Conservation (phyloP, 2,329 filamentous ascomycete species). For the Ceratocystis eucalypticola region DNA sequence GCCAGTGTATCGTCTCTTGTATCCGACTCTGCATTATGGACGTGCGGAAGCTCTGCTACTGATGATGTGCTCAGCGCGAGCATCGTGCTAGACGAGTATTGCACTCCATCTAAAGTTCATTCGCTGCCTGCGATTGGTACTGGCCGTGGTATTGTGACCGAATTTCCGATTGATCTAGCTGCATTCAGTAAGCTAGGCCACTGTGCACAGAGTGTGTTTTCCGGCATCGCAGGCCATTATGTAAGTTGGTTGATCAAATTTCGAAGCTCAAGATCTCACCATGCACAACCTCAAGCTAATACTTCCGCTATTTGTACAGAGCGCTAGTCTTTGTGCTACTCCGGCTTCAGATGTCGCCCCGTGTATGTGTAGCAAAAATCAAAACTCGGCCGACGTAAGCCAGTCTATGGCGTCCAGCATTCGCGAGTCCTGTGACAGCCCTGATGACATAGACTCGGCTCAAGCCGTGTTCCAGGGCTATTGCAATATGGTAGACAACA, state of each 20-base stretch:
- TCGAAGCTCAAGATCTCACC: neutral
- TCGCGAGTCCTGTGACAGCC: conserved; percentile 33
- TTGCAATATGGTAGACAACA: conserved; percentile 38
- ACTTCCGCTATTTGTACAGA: conserved; percentile 21
- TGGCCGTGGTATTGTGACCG: conserved; percentile 31
- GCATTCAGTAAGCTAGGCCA: conserved; percentile 31
- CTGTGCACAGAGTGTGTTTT: conserved; percentile 31
- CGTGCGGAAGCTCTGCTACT: conserved; percentile 34
- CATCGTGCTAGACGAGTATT: conserved; percentile 36
- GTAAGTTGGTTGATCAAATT: neutral
- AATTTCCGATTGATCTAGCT: conserved; percentile 39
- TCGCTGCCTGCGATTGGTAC: conserved; percentile 30
- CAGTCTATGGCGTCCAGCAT: conserved; percentile 32
- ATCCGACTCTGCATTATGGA: conserved; percentile 29
- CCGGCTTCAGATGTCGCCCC: conserved; percentile 33
- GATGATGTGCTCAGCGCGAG: conserved; percentile 37
- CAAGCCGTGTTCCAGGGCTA: conserved; percentile 38
- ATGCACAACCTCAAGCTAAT: neutral
- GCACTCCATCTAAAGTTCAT: conserved; percentile 33
- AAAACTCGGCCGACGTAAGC: conserved; percentile 34
- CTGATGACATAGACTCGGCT: conserved; percentile 31
- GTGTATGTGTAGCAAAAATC: conserved; percentile 39
- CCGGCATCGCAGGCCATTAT: conserved; percentile 23
- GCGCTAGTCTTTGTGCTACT: conserved; percentile 28
- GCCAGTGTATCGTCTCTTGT: conserved; percentile 29